Evolutionary conservation across 441 rosid genomes (phyloP).

Genomic region (Syzygium syzygioides): DNA sequence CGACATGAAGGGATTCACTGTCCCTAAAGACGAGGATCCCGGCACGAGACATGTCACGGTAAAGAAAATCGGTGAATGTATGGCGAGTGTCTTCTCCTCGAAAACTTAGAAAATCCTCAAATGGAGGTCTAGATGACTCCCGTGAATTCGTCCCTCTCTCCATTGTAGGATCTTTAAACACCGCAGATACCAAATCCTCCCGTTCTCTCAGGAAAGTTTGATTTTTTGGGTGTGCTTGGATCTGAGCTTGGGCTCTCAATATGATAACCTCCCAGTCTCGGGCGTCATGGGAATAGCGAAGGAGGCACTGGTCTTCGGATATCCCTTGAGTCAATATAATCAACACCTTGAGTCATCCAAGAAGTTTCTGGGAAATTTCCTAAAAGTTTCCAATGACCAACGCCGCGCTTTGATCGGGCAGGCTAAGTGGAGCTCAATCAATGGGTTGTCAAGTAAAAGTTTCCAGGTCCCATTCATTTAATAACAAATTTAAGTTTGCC

Average conservation of each 20-base stretch:
- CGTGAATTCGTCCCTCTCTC: neutral
- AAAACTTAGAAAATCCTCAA: neutral
- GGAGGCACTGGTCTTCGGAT: neutral
- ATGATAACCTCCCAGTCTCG: neutral
- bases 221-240: neutral
- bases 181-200: neutral
- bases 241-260: neutral
- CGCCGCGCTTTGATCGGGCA: too few species aligned
- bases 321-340: neutral
- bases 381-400: too few species aligned
- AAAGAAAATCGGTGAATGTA: neutral
- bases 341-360: neutral
- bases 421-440: too few species aligned
- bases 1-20: neutral
- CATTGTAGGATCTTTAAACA: neutral
- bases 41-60: rapidly evolving
- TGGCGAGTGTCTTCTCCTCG: neutral
- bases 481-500: neutral
- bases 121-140: neutral
- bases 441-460: neutral
- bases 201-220: neutral
- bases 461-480: neutral
- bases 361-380: neutral
- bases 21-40: neutral
- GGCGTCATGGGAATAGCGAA: neutral